A percentile compares a stretch with the other conserved stretches of the same genome.
Conservation (phyloP, 441 rosid species). For the Bruguiera hainesii region DNA sequence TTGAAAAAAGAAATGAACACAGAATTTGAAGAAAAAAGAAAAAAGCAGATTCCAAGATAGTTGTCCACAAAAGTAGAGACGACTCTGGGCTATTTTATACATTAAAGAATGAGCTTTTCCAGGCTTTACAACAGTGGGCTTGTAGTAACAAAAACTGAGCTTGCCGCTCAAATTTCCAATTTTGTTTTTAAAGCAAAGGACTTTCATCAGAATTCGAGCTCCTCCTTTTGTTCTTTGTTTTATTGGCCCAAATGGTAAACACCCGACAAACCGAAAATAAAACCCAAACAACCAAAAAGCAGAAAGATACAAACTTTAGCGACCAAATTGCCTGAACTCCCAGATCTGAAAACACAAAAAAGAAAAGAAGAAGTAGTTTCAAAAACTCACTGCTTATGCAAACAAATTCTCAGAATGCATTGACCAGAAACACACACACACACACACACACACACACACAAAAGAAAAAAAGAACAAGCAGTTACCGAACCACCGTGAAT, state of each 20-base stretch:
- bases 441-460: background rate
- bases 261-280: background rate
- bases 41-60: slow-evolving; percentile 46
- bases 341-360: background rate
- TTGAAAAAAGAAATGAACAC: slow-evolving; percentile 22
- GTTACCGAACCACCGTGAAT: no score
- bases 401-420: background rate
- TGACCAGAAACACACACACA: background rate
- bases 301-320: background rate
- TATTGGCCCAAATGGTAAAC: background rate
- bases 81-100: slow-evolving; percentile 35
- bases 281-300: background rate
- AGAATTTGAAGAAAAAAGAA: slow-evolving; percentile 42
- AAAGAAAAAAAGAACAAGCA: no score
- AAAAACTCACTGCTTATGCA: background rate
- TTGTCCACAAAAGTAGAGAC: slow-evolving; percentile 48
- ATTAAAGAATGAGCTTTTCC: slow-evolving; percentile 35
- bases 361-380: background rate
- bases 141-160: slow-evolving; percentile 16
- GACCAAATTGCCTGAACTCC: background rate
- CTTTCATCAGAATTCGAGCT: slow-evolving; percentile 3
- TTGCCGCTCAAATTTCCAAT: slow-evolving; percentile 5
- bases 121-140: slow-evolving; percentile 32
- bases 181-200: slow-evolving; percentile 1
- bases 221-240: background rate